Percentiles rank a stretch among this genome's conserved stretches.
Conservation (phyloP, 169 alveolate species). For the Eimeria praecox region DNA sequence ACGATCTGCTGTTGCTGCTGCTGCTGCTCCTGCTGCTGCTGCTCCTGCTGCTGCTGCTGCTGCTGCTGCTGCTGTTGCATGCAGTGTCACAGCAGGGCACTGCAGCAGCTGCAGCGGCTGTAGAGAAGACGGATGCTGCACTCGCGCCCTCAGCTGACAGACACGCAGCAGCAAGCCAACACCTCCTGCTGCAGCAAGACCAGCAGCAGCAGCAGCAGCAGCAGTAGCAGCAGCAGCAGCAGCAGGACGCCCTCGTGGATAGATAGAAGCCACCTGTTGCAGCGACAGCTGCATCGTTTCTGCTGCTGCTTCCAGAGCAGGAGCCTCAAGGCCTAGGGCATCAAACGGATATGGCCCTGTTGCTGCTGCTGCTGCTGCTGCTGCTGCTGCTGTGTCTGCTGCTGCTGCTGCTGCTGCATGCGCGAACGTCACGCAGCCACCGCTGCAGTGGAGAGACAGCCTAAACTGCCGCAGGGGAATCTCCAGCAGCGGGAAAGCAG, state of each 20-base stretch:
- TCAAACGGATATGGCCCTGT: slow-evolving; percentile 22
- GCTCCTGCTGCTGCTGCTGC: slow-evolving; percentile 57
- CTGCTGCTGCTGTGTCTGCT: slow-evolving; percentile 39
- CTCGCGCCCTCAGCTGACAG: slow-evolving; percentile 41
- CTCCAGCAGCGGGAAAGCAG: slow-evolving; percentile 44
- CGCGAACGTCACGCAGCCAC: slow-evolving; percentile 56
- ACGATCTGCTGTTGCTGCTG: slow-evolving; percentile 40
- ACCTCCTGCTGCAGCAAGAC: slow-evolving; percentile 44
- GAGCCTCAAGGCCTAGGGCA: slow-evolving; percentile 53
- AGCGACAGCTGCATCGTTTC: slow-evolving; percentile 28
- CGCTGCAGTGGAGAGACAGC: slow-evolving; percentile 60
- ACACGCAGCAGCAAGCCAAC: slow-evolving; percentile 28
- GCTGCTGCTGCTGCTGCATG: slow-evolving; percentile 57
- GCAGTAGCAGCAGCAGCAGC: slow-evolving; percentile 21
- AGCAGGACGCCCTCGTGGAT: background rate
- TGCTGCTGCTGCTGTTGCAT: slow-evolving; percentile 17
- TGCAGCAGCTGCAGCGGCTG: slow-evolving; percentile 57
- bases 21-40: slow-evolving; percentile 39
- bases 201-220: slow-evolving; percentile 53
- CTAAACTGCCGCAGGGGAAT: slow-evolving; percentile 26
- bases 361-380: slow-evolving; percentile 56
- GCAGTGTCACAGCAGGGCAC: slow-evolving; percentile 38
- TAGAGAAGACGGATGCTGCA: slow-evolving; percentile 53
- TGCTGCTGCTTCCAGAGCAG: slow-evolving; percentile 61
- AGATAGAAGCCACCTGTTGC: slow-evolving; percentile 14